Percentiles rank a stretch among this genome's conserved stretches.
phyloP scores from a whole-genome alignment of 2,329 filamentous ascomycete species.

The Trichoderma sp. region DNA sequence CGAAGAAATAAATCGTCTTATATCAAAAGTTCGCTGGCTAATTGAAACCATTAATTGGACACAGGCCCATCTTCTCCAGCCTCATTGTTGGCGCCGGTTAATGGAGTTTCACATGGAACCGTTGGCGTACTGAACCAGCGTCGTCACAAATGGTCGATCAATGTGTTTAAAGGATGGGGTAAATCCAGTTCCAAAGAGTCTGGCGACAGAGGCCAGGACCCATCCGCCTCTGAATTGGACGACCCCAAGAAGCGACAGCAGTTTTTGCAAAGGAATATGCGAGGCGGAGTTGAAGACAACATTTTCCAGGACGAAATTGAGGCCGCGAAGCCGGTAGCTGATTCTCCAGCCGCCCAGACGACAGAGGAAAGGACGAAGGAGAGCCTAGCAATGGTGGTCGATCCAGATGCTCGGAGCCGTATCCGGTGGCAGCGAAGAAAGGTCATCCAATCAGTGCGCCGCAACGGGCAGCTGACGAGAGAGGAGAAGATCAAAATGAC shows the following conservation, averaged over 20 bases:
- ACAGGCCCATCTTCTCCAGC: constrained; percentile 7
- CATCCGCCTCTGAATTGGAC: constrained; percentile 37
- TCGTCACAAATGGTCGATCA: constrained; percentile 45
- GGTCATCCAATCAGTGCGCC: constrained; percentile 71
- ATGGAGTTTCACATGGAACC: neutral
- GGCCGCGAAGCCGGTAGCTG: constrained; percentile 29
- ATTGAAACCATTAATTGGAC: neutral
- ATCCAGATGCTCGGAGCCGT: constrained; percentile 72
- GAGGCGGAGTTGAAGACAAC: constrained; percentile 50
- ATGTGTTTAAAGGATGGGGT: constrained; percentile 39
- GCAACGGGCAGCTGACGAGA: constrained; percentile 52
- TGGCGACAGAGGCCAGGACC: constrained; percentile 25
- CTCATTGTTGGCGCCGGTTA: neutral
- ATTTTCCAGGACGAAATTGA: constrained; percentile 61
- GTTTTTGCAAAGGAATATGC: constrained; percentile 40
- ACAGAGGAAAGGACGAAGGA: constrained; percentile 41
- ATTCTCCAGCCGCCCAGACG: constrained; percentile 28
- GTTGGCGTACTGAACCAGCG: constrained; percentile 28
- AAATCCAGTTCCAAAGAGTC: constrained; percentile 32
- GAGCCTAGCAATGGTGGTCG: constrained; percentile 61
- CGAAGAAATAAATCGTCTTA: neutral
- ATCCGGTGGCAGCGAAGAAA: constrained; percentile 79
- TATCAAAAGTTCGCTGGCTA: constrained; percentile 4
- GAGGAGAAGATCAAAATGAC: constrained; percentile 65
- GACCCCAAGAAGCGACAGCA: constrained; percentile 42